These are phyloP conservation scores for Cylindrotheca fusiformis DNA, from an alignment of 108 stramenopile species.

Conservation along the genomic window DNA sequence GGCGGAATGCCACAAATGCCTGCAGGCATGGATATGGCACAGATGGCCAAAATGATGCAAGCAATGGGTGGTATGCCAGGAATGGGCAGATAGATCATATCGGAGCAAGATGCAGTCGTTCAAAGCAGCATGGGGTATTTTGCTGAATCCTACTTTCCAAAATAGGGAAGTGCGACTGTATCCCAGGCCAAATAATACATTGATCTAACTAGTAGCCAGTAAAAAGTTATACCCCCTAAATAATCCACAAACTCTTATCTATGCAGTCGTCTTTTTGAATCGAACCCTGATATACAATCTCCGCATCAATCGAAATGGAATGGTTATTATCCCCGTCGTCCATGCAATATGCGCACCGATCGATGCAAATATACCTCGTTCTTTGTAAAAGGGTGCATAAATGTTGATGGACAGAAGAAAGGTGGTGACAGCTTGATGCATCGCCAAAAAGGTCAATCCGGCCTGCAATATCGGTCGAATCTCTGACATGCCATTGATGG, in stretches of 20 bases:
- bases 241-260: no score
- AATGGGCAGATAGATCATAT: slow-evolving; percentile 49
- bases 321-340: slow-evolving; percentile 30
- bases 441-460: slow-evolving; percentile 13
- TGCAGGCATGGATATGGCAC: slow-evolving; percentile 34
- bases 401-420: slow-evolving; percentile 26
- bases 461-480: slow-evolving; percentile 9
- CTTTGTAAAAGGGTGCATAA: slow-evolving; percentile 15
- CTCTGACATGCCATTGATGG: slow-evolving; percentile 9
- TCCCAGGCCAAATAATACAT: slow-evolving; percentile 17
- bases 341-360: slow-evolving; percentile 29
- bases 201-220: slow-evolving; percentile 4
- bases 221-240: slow-evolving; percentile 6
- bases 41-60: slow-evolving; percentile 44
- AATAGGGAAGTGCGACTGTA: neutral
- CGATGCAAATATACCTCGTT: slow-evolving; percentile 19
- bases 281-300: no score
- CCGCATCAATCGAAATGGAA: slow-evolving; percentile 18
- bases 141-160: no score
- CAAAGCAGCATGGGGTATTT: neutral
- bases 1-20: slow-evolving; percentile 21
- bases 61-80: slow-evolving; percentile 25
- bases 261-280: no score
- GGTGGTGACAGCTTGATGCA: slow-evolving; percentile 29
- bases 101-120: slow-evolving; percentile 64